These are phyloP conservation scores for Phaeosphaeria sp. DNA, from an alignment of 2,329 filamentous ascomycete genomes.

Conservation along the genomic window DNA sequence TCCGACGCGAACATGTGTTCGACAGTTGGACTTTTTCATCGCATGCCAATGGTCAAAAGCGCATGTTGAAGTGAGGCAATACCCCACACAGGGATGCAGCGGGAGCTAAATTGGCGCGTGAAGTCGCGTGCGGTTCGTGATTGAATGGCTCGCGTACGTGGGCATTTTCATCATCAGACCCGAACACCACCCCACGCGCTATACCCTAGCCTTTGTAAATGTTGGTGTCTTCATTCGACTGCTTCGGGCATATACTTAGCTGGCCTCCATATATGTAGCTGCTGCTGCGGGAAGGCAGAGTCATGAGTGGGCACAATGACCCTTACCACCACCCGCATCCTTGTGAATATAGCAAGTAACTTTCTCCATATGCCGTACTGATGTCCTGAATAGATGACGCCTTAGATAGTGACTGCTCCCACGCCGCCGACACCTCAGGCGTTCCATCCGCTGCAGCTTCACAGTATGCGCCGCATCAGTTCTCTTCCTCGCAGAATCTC, in stretches of 20 bases:
- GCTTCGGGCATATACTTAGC: neutral
- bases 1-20: no score
- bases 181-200: neutral
- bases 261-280: neutral
- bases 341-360: neutral
- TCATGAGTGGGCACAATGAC: slow-evolving; percentile 1
- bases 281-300: neutral
- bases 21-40: no score
- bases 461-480: neutral
- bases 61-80: neutral
- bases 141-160: slow-evolving; percentile 7
- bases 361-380: neutral
- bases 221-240: neutral
- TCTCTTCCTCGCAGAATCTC: neutral
- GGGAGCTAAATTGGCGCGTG: slow-evolving; percentile 15
- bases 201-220: neutral
- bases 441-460: neutral
- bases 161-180: neutral
- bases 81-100: neutral
- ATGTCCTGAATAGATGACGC: neutral
- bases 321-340: slow-evolving; percentile 3
- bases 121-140: slow-evolving; percentile 14
- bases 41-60: no score
- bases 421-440: neutral
- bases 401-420: neutral